phyloP scores from a whole-genome alignment of 164 flowering plant genomes.

The Cinnamomum micranthum region DNA sequence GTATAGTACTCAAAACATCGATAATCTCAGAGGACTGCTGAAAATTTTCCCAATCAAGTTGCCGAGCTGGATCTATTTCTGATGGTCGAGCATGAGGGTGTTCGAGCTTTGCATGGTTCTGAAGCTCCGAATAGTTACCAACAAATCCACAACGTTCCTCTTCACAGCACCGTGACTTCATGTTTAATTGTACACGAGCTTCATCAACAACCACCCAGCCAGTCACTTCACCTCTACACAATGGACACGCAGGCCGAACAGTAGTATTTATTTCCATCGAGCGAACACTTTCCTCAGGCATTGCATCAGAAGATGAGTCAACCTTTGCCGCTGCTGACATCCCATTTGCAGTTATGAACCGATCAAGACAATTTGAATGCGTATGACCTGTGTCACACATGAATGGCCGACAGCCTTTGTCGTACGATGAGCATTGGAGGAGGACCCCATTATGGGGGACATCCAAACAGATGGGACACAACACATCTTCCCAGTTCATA shows the following conservation, averaged over 20 bases:
- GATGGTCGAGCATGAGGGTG: slow-evolving; percentile 94
- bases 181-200: slow-evolving; percentile 58
- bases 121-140: slow-evolving; percentile 73
- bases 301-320: slow-evolving; percentile 32
- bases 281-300: slow-evolving; percentile 20
- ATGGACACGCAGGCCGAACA: slow-evolving; percentile 62
- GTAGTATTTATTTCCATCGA: slow-evolving; percentile 21
- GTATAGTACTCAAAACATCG: slow-evolving; percentile 91
- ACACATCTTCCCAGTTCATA: slow-evolving; percentile 67
- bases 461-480: slow-evolving; percentile 91
- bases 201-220: slow-evolving; percentile 76
- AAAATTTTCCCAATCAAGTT: slow-evolving; percentile 93
- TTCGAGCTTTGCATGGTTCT: slow-evolving; percentile 60
- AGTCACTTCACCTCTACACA: slow-evolving; percentile 92
- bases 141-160: slow-evolving; percentile 54
- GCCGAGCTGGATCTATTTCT: slow-evolving; percentile 82
- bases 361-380: slow-evolving; percentile 88
- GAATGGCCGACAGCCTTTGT: slow-evolving; percentile 84
- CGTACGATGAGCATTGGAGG: slow-evolving; percentile 80
- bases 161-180: slow-evolving; percentile 71
- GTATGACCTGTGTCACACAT: slow-evolving; percentile 84
- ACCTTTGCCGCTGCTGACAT: slow-evolving; percentile 25
- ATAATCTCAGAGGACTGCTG: slow-evolving; percentile 92
- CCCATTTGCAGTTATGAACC: slow-evolving; percentile 65
- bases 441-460: slow-evolving; percentile 90